phyloP scores from a whole-genome alignment of 768 basidiomycete genomes.

The Kwoniella sp. region DNA sequence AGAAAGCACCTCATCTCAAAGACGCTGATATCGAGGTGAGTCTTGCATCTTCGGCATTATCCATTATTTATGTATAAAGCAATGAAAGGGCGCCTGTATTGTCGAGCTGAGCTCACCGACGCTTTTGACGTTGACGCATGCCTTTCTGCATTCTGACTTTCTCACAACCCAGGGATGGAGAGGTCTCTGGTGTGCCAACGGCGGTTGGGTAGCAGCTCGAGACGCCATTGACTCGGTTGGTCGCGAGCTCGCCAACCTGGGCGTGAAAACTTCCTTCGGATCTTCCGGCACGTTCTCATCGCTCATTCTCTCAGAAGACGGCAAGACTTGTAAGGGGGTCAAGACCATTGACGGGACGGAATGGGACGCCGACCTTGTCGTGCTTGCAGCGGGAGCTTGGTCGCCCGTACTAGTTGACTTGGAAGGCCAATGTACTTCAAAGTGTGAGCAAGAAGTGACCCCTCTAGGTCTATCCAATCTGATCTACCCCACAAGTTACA shows the following conservation, averaged over 20 bases:
- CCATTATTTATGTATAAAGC: too few relatives aligned
- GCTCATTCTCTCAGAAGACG: conserved; percentile 34
- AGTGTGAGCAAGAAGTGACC: conserved; percentile 42
- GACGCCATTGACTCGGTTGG: conserved; percentile 50
- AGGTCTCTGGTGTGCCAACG: conserved; percentile 38
- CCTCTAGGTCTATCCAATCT: not conserved
- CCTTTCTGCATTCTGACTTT: not conserved
- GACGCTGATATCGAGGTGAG: conserved; percentile 25
- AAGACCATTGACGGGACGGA: conserved; percentile 43
- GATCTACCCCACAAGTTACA: not conserved
- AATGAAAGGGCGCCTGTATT: too few relatives aligned
- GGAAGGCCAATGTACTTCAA: conserved; percentile 51
- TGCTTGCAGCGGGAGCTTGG: conserved; percentile 54
- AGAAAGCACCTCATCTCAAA: conserved; percentile 31
- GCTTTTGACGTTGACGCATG: not conserved
- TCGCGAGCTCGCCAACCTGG: conserved; percentile 31
- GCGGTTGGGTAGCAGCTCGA: conserved; percentile 52
- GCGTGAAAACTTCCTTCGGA: conserved; percentile 47
- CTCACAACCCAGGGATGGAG: too few relatives aligned
- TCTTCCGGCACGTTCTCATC: conserved; percentile 43
- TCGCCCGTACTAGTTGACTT: conserved; percentile 49
- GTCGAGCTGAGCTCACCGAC: too few relatives aligned
- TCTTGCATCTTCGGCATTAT: too few relatives aligned
- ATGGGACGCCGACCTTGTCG: conserved; percentile 45
- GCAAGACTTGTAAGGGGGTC: conserved; percentile 40